Base-by-base conservation (phyloP, 2,329 filamentous ascomycete genomes). In the Ophiosphaerella herpotricha region DNA sequence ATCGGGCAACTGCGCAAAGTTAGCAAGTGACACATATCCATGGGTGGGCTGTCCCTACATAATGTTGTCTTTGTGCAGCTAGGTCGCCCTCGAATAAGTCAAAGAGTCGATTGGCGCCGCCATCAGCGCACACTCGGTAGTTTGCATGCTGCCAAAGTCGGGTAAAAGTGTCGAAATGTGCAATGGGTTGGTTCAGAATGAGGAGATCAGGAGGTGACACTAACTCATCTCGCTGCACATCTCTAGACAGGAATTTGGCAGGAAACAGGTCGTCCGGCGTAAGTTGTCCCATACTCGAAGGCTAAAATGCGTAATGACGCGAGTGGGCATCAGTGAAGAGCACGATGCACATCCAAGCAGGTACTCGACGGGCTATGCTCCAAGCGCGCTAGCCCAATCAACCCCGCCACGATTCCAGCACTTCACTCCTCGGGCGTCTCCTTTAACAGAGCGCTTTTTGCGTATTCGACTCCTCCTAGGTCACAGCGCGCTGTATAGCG, bases 121-220 rank as follows among this genome's bases (percentile, higher is more conserved):
- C 94, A 75, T 99, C 94, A 24, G 91, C 94, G 50, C 91, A 96
- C 45, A 97, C 80, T 21, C 82, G 83, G 54, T 86, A 81, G 18
- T 75, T 77, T 44, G 89, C 87, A 54, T 79, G 76, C 23, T 66
- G 64, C 75, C 78, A 80, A 11, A 82, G 66, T 9, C 72, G 70
- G 26, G 71, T 63, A 54, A 82, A 76, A 11, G 75, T 78, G 70
- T 81, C 80, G 78, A 59, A 83, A 64, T 68, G 70, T 68, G 62
- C 54, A 48, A 75, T 72, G 46, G 71, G 72, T 43, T 74, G 72
- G 46, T 79, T 77, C 29, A 83, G 62, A n/a, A 79, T 77, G 38
- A 71, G 61, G 21, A 81, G 68, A 50, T 68, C 58, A 43, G 68
- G 68, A n/a, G 55, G 52, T 14, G 52, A 48, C 11, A 54, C 50